Base-by-base conservation (phyloP, 257 asterid genomes). In the Solanum clarkiae region DNA sequence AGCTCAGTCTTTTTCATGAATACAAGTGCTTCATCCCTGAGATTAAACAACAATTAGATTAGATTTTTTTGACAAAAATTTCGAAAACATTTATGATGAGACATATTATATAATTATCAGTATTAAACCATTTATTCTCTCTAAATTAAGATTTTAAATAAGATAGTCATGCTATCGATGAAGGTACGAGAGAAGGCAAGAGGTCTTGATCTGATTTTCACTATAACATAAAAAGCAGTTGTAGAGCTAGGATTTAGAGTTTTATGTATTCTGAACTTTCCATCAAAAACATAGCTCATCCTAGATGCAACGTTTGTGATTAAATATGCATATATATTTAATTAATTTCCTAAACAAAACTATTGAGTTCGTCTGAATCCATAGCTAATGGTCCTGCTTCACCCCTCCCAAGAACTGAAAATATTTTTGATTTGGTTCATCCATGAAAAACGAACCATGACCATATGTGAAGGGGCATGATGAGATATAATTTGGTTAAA, bases 1-100 rank as follows among this genome's bases (percentile, higher is more conserved):
- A 92, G 92, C 55, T 86, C 84, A 29, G 87, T 80, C 86, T 83
- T 49, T 85, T 88, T 90, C 69, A 90, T 49, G 86, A 89, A 91
- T 70, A 89, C 90, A 83, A 90, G 42, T 36, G 90, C 92, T 84
- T 84, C 90, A 84, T 90, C 91, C 70, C 94, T 92, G 55, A 59
- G 32, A 53, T 18, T 20, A 77, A 80, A 32, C 72, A 84, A 51
- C 32, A 81, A 81, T 85, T 81, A 51, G 40, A 63, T 36, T 36
- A 9, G 7, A 1, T 17, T 36, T 69, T 9, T 36, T 32, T 71
- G 7, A 29, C 32, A 68, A 40, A 70, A 40, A 0, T 14, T 29
- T 66, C 22, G 32, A 15, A 26, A 44, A 20, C 8, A 20, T 5
- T 42, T 20, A 45, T 22, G 80, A 71, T 18, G 36, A 44, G 10